A percentile compares a stretch with the other conserved stretches of the same genome.
phyloP scores from a whole-genome alignment of 164 flowering plant genomes.

The Magnolia officinalis region DNA sequence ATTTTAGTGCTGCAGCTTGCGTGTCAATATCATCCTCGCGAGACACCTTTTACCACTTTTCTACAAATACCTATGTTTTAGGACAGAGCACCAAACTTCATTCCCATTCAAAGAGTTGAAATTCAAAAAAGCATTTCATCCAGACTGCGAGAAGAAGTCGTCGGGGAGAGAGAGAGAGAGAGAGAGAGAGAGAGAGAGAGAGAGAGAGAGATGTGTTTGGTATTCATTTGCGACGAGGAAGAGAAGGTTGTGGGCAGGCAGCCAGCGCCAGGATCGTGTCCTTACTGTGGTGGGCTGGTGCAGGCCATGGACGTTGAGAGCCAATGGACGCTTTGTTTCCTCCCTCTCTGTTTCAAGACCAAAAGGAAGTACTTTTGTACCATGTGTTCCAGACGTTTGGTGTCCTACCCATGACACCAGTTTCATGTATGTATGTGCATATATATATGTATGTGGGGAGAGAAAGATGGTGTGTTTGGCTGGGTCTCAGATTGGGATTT shows the following conservation, averaged over 20 bases:
- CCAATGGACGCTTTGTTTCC: constrained; percentile 67
- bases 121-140: too few relatives aligned
- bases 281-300: constrained; percentile 76
- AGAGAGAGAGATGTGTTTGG: constrained; percentile 55
- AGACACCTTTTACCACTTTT: too few relatives aligned
- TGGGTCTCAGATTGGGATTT: not conserved
- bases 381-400: constrained; percentile 51
- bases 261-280: constrained; percentile 72
- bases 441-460: not conserved
- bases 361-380: constrained; percentile 60
- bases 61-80: too few relatives aligned
- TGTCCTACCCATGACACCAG: constrained; percentile 18
- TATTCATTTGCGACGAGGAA: constrained; percentile 74
- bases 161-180: not conserved
- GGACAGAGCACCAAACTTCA: too few relatives aligned
- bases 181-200: constrained; percentile 20
- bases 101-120: too few relatives aligned
- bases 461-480: not conserved
- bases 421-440: too few relatives aligned
- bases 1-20: too few relatives aligned
- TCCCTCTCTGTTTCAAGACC: constrained; percentile 55
- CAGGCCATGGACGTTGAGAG: constrained; percentile 68
- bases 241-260: constrained; percentile 61
- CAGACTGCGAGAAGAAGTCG: too few relatives aligned
- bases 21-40: too few relatives aligned